These are phyloP conservation scores for Solanum arcanum DNA, from an alignment of 257 asterid species.

Conservation along the genomic window DNA sequence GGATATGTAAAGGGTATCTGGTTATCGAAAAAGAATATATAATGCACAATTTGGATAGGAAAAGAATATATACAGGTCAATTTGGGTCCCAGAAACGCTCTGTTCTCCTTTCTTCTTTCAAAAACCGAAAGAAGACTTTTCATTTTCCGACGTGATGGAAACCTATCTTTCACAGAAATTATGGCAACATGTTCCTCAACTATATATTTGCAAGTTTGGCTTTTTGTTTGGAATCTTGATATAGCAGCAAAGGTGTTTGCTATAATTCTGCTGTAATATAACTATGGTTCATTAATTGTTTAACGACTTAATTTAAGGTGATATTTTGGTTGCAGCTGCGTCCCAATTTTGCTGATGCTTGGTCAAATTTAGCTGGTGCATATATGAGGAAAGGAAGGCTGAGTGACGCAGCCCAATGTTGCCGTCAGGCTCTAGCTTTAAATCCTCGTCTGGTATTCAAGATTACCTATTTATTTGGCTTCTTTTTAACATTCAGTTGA, in stretches of 20 bases:
- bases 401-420: slow-evolving; percentile 90
- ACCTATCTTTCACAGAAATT: not conserved
- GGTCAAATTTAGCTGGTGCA: slow-evolving; percentile 99
- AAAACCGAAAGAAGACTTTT: not conserved
- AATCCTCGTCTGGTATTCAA: slow-evolving; percentile 72
- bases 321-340: slow-evolving; percentile 64
- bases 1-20: not conserved
- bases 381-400: slow-evolving; percentile 94
- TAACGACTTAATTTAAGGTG: not conserved
- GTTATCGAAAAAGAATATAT: not conserved
- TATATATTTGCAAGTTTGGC: not conserved
- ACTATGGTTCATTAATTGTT: not conserved
- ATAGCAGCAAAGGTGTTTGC: not conserved
- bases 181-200: not conserved
- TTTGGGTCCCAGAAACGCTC: not conserved
- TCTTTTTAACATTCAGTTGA: not conserved
- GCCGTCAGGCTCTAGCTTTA: slow-evolving; percentile 96
- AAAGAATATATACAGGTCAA: not conserved
- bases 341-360: slow-evolving; percentile 97
- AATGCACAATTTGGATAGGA: not conserved
- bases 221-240: not conserved
- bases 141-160: not conserved
- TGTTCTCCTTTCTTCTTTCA: not conserved
- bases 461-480: not conserved
- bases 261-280: not conserved